Evolutionary conservation across 2,329 filamentous ascomycete genomes (phyloP).

Genomic region (Ophiostoma australiae): DNA sequence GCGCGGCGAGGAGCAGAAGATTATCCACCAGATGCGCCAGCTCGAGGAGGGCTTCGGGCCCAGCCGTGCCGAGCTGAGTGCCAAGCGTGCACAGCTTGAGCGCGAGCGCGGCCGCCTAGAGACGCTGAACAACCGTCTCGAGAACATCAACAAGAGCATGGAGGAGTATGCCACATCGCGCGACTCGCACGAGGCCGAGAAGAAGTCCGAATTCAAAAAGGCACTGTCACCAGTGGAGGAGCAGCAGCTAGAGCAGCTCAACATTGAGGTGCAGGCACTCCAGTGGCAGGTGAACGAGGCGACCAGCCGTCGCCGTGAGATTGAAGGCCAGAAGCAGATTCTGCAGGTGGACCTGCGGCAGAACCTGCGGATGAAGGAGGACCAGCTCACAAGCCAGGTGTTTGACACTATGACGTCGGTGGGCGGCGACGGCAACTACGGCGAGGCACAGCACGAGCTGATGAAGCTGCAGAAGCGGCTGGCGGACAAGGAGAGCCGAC

Average conservation of each 20-base stretch:
- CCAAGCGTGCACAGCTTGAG: constrained; percentile 69
- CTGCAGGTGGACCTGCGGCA: constrained; percentile 85
- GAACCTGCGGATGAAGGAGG: constrained; percentile 79
- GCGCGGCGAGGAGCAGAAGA: constrained; percentile 76
- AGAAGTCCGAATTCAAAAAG: constrained; percentile 87
- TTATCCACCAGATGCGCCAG: constrained; percentile 71
- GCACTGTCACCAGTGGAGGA: constrained; percentile 80
- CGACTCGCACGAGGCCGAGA: constrained; percentile 70
- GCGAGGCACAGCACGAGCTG: constrained; percentile 74
- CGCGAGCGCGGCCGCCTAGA: constrained; percentile 70
- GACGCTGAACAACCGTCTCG: constrained; percentile 57
- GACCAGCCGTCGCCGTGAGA: constrained; percentile 65
- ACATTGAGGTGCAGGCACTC: constrained; percentile 64
- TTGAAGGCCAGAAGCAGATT: constrained; percentile 75
- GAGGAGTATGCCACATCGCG: constrained; percentile 72
- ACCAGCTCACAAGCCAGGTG: constrained; percentile 74
- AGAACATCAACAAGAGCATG: constrained; percentile 69
- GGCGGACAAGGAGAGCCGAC: constrained; percentile 60
- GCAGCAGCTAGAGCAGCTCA: constrained; percentile 67
- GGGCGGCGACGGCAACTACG: constrained; percentile 59
- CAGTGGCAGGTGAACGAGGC: constrained; percentile 72
- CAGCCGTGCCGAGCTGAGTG: constrained; percentile 68
- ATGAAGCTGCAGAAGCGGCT: constrained; percentile 68
- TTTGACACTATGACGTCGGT: constrained; percentile 53
- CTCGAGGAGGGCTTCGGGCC: constrained; percentile 79